Percentiles rank a stretch among this genome's conserved stretches.
Conservation (phyloP, 441 rosid genomes). For the Viola pubescens region DNA sequence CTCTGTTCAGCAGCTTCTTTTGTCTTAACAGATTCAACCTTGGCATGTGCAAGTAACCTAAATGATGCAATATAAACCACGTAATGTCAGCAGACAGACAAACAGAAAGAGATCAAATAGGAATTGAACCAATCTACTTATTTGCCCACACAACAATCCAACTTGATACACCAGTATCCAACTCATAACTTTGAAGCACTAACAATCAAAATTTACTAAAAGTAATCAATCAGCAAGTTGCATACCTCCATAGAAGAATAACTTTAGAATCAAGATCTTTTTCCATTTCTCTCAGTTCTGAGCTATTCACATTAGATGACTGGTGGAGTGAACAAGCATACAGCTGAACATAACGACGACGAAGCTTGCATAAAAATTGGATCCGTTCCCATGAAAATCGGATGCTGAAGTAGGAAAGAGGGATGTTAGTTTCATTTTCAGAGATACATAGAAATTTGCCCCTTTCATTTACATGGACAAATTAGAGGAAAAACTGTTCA, state of each 20-base stretch:
- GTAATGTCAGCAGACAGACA: constrained; percentile 1
- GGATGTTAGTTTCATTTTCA: constrained; percentile 4
- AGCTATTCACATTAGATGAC: constrained; percentile 38
- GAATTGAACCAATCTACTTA: neutral
- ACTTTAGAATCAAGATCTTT: constrained; percentile 91
- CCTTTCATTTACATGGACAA: neutral
- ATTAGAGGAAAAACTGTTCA: neutral
- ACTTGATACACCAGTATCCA: neutral
- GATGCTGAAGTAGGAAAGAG: constrained; percentile 41
- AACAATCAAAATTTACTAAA: neutral
- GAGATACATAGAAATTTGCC: neutral
- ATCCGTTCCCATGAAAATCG: constrained; percentile 90
- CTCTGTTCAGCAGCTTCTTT: constrained; percentile 95
- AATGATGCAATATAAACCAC: constrained; percentile 20
- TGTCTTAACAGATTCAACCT: constrained; percentile 78
- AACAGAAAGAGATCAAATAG: neutral
- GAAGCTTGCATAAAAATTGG: constrained; percentile 70
- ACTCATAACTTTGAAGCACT: neutral
- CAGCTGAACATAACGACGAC: constrained; percentile 77
- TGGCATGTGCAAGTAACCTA: constrained; percentile 99
- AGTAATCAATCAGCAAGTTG: constrained; percentile 6
- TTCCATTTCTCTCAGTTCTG: constrained; percentile 84
- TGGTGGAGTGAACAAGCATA: constrained; percentile 80
- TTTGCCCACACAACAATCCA: neutral
- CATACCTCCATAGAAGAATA: constrained; percentile 93